Conservation (phyloP, 2,329 filamentous ascomycete species). For the Tolypocladium paradoxum region DNA sequence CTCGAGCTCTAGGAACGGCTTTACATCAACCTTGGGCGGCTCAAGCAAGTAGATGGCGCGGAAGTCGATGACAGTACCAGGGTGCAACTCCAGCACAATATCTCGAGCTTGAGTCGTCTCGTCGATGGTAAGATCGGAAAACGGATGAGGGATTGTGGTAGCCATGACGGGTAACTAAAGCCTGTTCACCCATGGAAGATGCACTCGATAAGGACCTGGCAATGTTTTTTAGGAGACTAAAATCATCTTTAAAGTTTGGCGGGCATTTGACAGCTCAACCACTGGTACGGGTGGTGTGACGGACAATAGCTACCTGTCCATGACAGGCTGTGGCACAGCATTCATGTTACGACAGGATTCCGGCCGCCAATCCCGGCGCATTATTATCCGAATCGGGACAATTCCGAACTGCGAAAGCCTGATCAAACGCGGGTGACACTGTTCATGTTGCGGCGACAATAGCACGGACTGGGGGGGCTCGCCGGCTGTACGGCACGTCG, state of each 20-base stretch:
- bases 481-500: neutral
- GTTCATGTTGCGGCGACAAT: neutral
- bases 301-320: neutral
- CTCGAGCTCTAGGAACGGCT: slow-evolving; percentile 33
- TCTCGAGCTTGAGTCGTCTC: slow-evolving; percentile 24
- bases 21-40: slow-evolving; percentile 35
- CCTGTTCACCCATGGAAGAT: neutral
- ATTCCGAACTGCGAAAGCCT: neutral
- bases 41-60: slow-evolving; percentile 39
- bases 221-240: neutral
- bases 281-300: neutral
- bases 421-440: too few species aligned
- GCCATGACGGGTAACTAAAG: neutral
- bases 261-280: neutral
- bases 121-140: slow-evolving; percentile 15
- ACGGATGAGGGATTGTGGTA: slow-evolving; percentile 17
- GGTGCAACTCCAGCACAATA: slow-evolving; percentile 17
- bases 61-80: slow-evolving; percentile 27
- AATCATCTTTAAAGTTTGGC: neutral
- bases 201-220: neutral
- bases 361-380: neutral
- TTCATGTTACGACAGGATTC: neutral
- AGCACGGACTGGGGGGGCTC: neutral
- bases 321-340: neutral
- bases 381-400: neutral